Evolutionary conservation across 768 basidiomycete species (phyloP).

Genomic region (Leccinum barrowsii): DNA sequence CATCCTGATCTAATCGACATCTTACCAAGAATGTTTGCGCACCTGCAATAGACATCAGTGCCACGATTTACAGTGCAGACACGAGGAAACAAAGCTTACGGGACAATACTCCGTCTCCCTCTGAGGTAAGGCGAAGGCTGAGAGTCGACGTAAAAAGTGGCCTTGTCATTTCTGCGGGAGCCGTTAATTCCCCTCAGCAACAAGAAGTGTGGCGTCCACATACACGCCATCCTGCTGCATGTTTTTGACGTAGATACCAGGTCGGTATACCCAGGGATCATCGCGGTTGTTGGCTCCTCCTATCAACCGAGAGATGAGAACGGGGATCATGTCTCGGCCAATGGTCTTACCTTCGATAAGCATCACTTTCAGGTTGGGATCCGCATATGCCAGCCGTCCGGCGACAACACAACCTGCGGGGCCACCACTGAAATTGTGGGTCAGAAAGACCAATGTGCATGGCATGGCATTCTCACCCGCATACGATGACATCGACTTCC

Average conservation of each 20-base stretch:
- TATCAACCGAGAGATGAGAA: slow-evolving; percentile 17
- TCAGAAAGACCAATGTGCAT: slow-evolving; percentile 4
- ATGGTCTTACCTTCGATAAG: slow-evolving; percentile 56
- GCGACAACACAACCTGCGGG: slow-evolving; percentile 67
- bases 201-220: slow-evolving; percentile 17
- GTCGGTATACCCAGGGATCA: slow-evolving; percentile 72
- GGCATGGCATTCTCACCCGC: slow-evolving; percentile 37
- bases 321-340: background rate
- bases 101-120: slow-evolving; percentile 64
- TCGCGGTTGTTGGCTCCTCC: slow-evolving; percentile 69
- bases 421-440: slow-evolving; percentile 42
- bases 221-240: slow-evolving; percentile 70
- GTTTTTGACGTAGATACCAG: slow-evolving; percentile 67
- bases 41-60: slow-evolving; percentile 35
- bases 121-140: slow-evolving; percentile 54
- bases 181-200: background rate
- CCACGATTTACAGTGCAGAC: background rate
- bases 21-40: slow-evolving; percentile 61
- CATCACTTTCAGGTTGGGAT: slow-evolving; percentile 72
- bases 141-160: slow-evolving; percentile 67
- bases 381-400: slow-evolving; percentile 66
- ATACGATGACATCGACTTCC: slow-evolving; percentile 71
- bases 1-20: background rate
- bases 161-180: slow-evolving; percentile 63
- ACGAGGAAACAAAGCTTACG: slow-evolving; percentile 39